These are phyloP conservation scores for Neurospora sp. DNA, from an alignment of 495 filamentous ascomycete species.

Conservation along the genomic window DNA sequence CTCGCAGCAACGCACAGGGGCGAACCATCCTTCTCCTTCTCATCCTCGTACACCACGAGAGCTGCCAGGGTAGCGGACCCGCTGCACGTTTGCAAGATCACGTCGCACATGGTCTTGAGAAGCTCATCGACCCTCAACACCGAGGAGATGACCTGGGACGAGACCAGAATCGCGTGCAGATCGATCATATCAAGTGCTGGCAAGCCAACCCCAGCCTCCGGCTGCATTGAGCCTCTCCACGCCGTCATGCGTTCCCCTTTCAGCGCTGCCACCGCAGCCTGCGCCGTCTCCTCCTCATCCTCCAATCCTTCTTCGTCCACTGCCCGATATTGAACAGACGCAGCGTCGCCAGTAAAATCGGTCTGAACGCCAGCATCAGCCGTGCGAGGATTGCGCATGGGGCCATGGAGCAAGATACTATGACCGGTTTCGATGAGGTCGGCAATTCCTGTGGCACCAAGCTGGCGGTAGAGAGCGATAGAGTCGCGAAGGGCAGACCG, in stretches of 20 bases:
- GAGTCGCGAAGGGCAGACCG: conserved; percentile 62
- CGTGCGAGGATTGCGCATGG: conserved; percentile 47
- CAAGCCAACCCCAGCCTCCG: conserved; percentile 39
- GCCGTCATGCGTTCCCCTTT: conserved; percentile 55
- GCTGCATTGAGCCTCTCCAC: conserved; percentile 45
- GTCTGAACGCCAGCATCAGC: conserved; percentile 71
- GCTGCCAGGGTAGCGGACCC: conserved; percentile 66
- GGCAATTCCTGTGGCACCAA: conserved; percentile 68
- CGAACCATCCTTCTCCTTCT: conserved; percentile 9
- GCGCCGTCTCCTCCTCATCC: conserved; percentile 41
- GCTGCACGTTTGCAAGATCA: conserved; percentile 78
- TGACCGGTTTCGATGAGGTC: conserved; percentile 60
- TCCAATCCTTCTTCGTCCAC: conserved; percentile 47
- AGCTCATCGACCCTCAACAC: conserved; percentile 78
- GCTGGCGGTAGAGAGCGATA: conserved; percentile 59
- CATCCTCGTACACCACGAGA: conserved; percentile 43
- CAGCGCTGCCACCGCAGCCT: conserved; percentile 36
- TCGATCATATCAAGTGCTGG: conserved; percentile 73
- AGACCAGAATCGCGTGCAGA: conserved; percentile 74
- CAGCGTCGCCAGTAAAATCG: conserved; percentile 50
- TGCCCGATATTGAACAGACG: conserved; percentile 41
- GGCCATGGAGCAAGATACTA: conserved; percentile 59
- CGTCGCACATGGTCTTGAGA: conserved; percentile 79
- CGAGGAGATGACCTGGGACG: conserved; percentile 83
- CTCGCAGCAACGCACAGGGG: conserved; percentile 59